Conservation (phyloP, 1,284 basidiomycete species). For the Amylostereum areolatum region DNA sequence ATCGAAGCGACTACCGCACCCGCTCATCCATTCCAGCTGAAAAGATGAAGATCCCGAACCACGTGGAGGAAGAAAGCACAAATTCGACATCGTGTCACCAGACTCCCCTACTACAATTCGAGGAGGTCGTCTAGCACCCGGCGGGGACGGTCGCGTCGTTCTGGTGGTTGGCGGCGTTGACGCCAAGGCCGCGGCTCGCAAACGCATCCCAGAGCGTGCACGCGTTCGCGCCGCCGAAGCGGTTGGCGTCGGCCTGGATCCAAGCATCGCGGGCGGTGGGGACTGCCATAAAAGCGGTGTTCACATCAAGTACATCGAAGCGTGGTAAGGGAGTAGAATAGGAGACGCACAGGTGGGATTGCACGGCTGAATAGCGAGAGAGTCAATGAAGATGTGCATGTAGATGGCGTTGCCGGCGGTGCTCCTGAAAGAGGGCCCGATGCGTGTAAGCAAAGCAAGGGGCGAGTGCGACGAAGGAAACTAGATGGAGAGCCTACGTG, state of each 20-base stretch:
- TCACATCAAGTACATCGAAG: not conserved
- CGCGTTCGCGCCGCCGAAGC: constrained; percentile 40
- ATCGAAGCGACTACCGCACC: too few relatives aligned
- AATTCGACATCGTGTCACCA: too few relatives aligned
- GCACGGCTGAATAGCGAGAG: constrained; percentile 44
- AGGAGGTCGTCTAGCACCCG: constrained; percentile 36
- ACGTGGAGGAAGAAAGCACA: too few relatives aligned
- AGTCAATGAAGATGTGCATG: constrained; percentile 44
- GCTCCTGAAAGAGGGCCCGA: too few relatives aligned
- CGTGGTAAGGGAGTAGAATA: not conserved
- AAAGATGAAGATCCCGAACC: too few relatives aligned
- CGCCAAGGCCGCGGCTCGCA: constrained; percentile 44
- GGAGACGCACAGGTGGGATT: constrained; percentile 37
- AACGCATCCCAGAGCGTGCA: constrained; percentile 44
- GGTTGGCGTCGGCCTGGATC: constrained; percentile 49
- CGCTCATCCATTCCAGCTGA: too few relatives aligned
- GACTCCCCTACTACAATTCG: too few relatives aligned
- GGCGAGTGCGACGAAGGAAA: too few relatives aligned
- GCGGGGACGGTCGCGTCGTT: constrained; percentile 32
- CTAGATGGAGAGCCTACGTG: too few relatives aligned
- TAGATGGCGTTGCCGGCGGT: constrained; percentile 41
- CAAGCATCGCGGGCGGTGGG: constrained; percentile 40
- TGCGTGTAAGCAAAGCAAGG: too few relatives aligned
- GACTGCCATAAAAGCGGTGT: too few relatives aligned
- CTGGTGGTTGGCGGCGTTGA: constrained; percentile 33